Percentiles rank a stretch among this genome's conserved stretches.
Evolutionary conservation across 176 grass and related monocot species (phyloP).

Genomic region (Aegilops tauschii): DNA sequence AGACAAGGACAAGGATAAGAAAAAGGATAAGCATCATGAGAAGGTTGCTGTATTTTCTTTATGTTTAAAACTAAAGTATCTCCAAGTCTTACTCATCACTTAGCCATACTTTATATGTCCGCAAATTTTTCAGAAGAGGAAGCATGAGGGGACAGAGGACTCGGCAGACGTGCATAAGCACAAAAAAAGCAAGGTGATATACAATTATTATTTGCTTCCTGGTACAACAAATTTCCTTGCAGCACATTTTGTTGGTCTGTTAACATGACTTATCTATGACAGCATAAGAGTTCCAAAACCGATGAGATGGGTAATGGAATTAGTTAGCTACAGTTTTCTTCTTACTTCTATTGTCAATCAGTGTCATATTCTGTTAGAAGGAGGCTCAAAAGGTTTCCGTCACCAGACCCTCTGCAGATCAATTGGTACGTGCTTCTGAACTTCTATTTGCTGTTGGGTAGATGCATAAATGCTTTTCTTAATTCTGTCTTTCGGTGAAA

Average conservation of each 20-base stretch:
- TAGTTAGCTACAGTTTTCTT: conserved; percentile 32
- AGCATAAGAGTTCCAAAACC: conserved; percentile 62
- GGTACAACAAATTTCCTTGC: not conserved
- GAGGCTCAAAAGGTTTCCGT: conserved; percentile 4
- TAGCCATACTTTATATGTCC: conserved; percentile 18
- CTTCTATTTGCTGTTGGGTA: not conserved
- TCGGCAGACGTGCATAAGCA: conserved; percentile 55
- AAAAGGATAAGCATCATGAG: conserved; percentile 90
- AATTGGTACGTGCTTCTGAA: conserved; percentile 34
- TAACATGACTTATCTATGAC: conserved; percentile 9
- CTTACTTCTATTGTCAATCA: conserved; percentile 13
- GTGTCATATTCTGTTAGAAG: conserved; percentile 25
- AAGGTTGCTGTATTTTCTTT: conserved; percentile 47
- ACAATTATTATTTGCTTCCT: conserved; percentile 14
- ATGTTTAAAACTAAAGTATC: not conserved
- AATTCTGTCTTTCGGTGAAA: not conserved
- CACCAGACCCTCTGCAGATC: not conserved
- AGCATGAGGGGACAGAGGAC: conserved; percentile 55
- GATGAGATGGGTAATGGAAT: conserved; percentile 47
- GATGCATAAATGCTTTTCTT: not conserved
- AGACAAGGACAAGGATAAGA: conserved; percentile 82
- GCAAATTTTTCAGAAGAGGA: conserved; percentile 48
- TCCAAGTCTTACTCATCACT: not conserved
- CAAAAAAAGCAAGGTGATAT: conserved; percentile 69
- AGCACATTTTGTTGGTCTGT: not conserved